A percentile compares a stretch with the other conserved stretches of the same genome.
Evolutionary conservation across 129 eudicot species (phyloP).

Genomic region (Logfia minima): DNA sequence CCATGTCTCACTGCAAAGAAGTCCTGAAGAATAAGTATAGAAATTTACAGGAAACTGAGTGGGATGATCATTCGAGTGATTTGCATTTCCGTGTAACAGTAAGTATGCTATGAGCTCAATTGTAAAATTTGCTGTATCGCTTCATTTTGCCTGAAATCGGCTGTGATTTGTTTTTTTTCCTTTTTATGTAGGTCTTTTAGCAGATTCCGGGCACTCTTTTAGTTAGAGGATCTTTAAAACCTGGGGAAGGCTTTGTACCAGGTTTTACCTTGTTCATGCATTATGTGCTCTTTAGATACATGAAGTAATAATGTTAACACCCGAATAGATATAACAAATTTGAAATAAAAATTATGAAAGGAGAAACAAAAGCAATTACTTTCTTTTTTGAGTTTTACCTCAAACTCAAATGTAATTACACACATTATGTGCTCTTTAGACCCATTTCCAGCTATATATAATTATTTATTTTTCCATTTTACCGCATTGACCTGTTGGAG

Average conservation of each 20-base stretch:
- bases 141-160: constrained; percentile 7
- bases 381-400: too few species aligned
- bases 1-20: constrained; percentile 46
- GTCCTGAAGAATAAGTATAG: constrained; percentile 37
- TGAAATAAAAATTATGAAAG: not conserved
- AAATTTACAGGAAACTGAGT: constrained; percentile 5
- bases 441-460: too few species aligned
- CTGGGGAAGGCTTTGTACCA: constrained; percentile 47
- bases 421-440: too few species aligned
- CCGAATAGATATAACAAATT: not conserved
- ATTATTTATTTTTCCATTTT: too few species aligned
- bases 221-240: constrained; percentile 78
- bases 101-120: constrained; percentile 9
- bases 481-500: too few species aligned
- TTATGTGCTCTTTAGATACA: constrained; percentile 1
- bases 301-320: not conserved
- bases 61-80: constrained; percentile 28
- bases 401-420: too few species aligned
- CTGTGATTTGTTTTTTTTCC: constrained; percentile 17
- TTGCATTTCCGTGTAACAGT: constrained; percentile 64
- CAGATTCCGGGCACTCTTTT: constrained; percentile 93
- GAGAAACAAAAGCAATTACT: not conserved
- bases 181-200: constrained; percentile 71
- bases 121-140: not conserved
- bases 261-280: constrained; percentile 42